phyloP scores from a whole-genome alignment of 140 eudicot species.

The Bidens hawaiensis region DNA sequence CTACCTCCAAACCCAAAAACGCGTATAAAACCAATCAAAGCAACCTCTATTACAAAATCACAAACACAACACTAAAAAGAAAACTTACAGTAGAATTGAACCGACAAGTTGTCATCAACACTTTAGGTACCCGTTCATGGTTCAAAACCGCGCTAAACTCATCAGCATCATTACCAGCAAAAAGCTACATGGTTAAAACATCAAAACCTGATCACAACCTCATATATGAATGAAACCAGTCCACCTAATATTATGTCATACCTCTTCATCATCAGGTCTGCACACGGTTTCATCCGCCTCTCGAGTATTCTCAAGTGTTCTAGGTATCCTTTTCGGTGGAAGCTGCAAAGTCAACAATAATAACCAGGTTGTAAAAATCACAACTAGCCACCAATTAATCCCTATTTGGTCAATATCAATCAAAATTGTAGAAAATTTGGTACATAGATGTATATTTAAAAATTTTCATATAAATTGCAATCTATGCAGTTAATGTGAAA shows the following conservation, averaged over 20 bases:
- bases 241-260: background rate
- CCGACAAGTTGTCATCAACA: constrained; percentile 85
- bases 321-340: constrained; percentile 65
- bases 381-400: no score
- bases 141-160: constrained; percentile 73
- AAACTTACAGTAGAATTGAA: constrained; percentile 74
- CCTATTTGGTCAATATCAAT: no score
- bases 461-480: no score
- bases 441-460: no score
- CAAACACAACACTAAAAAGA: background rate
- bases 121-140: constrained; percentile 46
- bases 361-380: no score
- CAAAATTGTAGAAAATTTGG: no score
- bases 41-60: background rate
- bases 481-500: no score
- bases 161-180: constrained; percentile 83
- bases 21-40: background rate
- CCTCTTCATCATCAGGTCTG: constrained; percentile 94
- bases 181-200: constrained; percentile 46
- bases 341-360: constrained; percentile 39
- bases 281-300: constrained; percentile 90
- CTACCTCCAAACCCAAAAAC: background rate
- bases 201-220: background rate
- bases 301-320: constrained; percentile 89
- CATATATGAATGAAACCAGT: background rate